Base-by-base conservation (phyloP, 106 monocot species). In the Platanthera guangdongensis region DNA sequence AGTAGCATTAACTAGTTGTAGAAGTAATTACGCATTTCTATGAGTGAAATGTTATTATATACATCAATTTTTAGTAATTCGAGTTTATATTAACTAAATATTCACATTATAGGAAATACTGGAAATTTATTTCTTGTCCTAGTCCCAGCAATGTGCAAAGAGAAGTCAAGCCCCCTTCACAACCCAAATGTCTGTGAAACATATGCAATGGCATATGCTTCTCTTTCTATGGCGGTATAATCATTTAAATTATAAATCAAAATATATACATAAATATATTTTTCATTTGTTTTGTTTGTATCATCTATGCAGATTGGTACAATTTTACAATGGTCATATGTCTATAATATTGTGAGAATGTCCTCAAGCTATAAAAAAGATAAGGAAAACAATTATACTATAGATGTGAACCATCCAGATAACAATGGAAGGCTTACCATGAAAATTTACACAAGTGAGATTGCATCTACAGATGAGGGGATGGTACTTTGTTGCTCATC, bases 221-320 rank as follows among this genome's bases (percentile, higher is more conserved):
- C 92, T 75, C 90, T 93, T 53, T 93, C 92, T 15, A 81, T 93
- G 90, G 92, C 90, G 51, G 92, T 93, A 83, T 84, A 87, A 76
- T n/a, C 54, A 57, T 45, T 55, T 12, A 72, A 19, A 19, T 71
- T 72, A 72, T 32, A 30, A 65, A 30, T 25, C 51, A 50, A 0
- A 50, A 51, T 21, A 51, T 19, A 72, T 51, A 19, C 51, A 72
- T 72, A 10, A 70, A 46, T 51, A 18, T 9, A 21, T 51, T 51
- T 19, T 50, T 21, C 72, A 50, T 22, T 19, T 51, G 22, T 21
- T 72, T 49, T 50, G 18, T 72, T 72, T 72, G 13, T 22, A 22
- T 51, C 12, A 73, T 49, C 6, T 19, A 57, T 84, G 82, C 74
- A 91, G 91, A 72, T 88, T 15, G 88, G 91, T 68, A 80, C 88